These are phyloP conservation scores for Wallacemonas collosoma DNA, from an alignment of 208 protist genomes.

Conservation along the genomic window DNA sequence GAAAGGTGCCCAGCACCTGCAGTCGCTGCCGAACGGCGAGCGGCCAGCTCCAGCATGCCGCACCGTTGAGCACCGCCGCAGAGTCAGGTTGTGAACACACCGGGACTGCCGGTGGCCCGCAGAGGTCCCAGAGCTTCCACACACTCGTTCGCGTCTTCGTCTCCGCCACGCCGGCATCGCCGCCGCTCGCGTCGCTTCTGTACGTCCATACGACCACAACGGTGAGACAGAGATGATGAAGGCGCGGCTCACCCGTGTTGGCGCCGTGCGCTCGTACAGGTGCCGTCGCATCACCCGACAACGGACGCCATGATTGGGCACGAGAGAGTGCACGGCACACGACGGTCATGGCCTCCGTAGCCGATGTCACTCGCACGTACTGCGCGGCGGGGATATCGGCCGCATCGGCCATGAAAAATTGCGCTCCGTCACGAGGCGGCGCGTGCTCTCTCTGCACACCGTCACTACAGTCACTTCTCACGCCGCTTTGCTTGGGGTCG, in stretches of 20 bases:
- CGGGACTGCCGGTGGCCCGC: conserved; percentile 12
- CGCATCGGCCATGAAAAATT: conserved; percentile 36
- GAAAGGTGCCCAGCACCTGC: conserved; percentile 7
- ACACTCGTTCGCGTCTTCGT: background rate
- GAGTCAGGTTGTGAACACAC: background rate
- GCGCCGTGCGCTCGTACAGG: background rate
- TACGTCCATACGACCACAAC: background rate
- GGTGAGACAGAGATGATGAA: conserved; percentile 9
- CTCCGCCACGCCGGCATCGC: too few species aligned
- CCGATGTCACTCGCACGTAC: conserved; percentile 27
- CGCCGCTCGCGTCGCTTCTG: background rate
- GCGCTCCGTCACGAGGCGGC: too few species aligned
- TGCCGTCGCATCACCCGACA: background rate
- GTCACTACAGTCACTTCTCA: too few species aligned
- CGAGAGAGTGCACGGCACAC: conserved; percentile 21
- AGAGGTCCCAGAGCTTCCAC: conserved; percentile 27
- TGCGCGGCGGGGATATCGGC: conserved; percentile 43
- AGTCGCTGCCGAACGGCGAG: conserved; percentile 11
- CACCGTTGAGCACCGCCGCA: background rate
- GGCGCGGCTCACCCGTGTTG: background rate
- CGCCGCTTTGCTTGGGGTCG: background rate
- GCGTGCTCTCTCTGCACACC: too few species aligned
- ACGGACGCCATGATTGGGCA: conserved; percentile 23
- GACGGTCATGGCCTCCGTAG: conserved; percentile 21
- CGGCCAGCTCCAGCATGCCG: background rate